These are phyloP conservation scores for Lyophyllum shimeji DNA, from an alignment of 768 basidiomycete species.

Conservation along the genomic window DNA sequence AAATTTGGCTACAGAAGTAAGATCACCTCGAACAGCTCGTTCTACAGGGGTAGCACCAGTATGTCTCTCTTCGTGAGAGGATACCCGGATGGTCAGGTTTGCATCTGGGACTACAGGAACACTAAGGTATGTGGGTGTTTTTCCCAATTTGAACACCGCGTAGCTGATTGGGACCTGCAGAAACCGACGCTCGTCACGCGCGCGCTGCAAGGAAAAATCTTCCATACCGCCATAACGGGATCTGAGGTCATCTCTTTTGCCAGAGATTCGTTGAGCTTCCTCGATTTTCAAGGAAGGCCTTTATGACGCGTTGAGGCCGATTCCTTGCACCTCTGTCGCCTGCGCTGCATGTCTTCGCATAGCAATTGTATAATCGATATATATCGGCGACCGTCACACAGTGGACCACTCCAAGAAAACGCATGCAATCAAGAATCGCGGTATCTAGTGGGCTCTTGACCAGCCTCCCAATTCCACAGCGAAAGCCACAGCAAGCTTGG, in stretches of 20 bases:
- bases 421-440: neutral
- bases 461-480: constrained; percentile 71
- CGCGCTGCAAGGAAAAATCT: constrained; percentile 31
- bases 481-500: constrained; percentile 79
- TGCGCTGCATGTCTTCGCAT: neutral
- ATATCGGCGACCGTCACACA: neutral
- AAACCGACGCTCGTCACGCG: constrained; percentile 28
- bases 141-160: neutral
- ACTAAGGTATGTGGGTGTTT: constrained; percentile 28
- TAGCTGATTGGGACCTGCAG: constrained; percentile 21
- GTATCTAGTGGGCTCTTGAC: constrained; percentile 16
- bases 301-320: neutral
- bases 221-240: constrained; percentile 40
- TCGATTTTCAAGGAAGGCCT: constrained; percentile 14
- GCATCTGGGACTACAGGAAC: constrained; percentile 53
- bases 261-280: constrained; percentile 35
- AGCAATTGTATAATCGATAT: neutral
- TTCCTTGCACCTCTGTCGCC: neutral
- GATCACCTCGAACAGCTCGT: constrained; percentile 23
- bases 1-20: constrained; percentile 41
- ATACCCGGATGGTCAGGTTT: constrained; percentile 41
- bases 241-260: constrained; percentile 42
- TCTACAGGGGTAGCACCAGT: constrained; percentile 38
- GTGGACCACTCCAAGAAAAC: neutral
- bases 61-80: constrained; percentile 45